These are phyloP conservation scores for Durio zibethinus DNA, from an alignment of 345 rosid genomes.

Conservation along the genomic window DNA sequence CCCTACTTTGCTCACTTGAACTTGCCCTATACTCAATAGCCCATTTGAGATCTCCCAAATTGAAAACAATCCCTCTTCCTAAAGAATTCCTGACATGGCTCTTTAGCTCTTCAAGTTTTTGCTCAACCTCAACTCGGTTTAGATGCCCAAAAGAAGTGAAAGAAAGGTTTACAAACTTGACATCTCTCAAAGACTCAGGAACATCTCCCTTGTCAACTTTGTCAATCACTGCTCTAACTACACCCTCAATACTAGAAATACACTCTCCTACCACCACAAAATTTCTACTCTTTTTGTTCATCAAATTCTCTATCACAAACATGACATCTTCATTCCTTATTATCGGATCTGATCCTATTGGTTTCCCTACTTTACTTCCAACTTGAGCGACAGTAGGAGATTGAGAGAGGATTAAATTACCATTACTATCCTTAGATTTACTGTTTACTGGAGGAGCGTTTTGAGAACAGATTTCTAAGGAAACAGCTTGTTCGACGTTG, in stretches of 20 bases:
- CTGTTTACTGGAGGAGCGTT: slow-evolving; percentile 32
- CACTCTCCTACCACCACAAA: slow-evolving; percentile 78
- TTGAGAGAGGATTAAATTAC: slow-evolving; percentile 22
- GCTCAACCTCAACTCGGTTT: slow-evolving; percentile 51
- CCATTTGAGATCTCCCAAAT: slow-evolving; percentile 81
- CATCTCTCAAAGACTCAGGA: slow-evolving; percentile 49
- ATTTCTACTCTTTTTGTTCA: slow-evolving; percentile 41
- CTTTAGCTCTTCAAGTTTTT: slow-evolving; percentile 55
- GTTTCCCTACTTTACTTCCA: slow-evolving; percentile 20
- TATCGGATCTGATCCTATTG: slow-evolving; percentile 29
- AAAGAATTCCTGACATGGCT: slow-evolving; percentile 38
- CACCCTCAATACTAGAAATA: slow-evolving; percentile 45
- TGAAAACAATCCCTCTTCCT: slow-evolving; percentile 52
- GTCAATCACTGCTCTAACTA: slow-evolving; percentile 56
- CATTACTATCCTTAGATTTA: slow-evolving; percentile 44
- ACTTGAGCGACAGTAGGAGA: slow-evolving; percentile 19
- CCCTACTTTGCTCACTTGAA: slow-evolving; percentile 31
- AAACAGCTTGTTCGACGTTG: slow-evolving; percentile 72
- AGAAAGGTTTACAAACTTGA: slow-evolving; percentile 51
- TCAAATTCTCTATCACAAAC: slow-evolving; percentile 54
- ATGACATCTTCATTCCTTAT: slow-evolving; percentile 57
- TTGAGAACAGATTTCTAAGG: slow-evolving; percentile 52
- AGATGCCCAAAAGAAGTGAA: slow-evolving; percentile 48
- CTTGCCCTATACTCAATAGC: slow-evolving; percentile 47
- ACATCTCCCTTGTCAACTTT: slow-evolving; percentile 61